phyloP scores from a whole-genome alignment of 2,329 filamentous ascomycete species.

The Ilyonectria mors-panacis region DNA sequence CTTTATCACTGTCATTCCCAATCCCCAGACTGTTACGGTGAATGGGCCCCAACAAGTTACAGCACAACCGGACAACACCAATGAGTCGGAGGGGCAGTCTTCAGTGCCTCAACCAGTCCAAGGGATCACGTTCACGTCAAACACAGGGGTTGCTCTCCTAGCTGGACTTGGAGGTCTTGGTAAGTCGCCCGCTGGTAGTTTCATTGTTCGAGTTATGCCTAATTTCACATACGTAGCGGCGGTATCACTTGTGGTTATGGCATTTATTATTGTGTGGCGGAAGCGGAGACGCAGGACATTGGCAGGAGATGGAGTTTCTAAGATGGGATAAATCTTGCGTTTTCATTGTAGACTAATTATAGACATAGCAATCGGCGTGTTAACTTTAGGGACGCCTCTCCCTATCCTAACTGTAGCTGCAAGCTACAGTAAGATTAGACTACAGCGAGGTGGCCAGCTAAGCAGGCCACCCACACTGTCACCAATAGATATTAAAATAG shows the following conservation, averaged over 20 bases:
- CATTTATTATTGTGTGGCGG: constrained; percentile 8
- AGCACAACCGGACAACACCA: not conserved
- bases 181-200: not conserved
- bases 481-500: too few relatives aligned
- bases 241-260: not conserved
- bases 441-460: too few relatives aligned
- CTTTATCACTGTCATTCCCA: constrained; percentile 6
- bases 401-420: too few relatives aligned
- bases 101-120: not conserved
- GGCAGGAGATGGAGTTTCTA: not conserved
- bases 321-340: not conserved
- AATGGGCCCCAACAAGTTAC: not conserved
- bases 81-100: not conserved
- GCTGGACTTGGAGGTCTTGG: constrained; percentile 9
- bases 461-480: too few relatives aligned
- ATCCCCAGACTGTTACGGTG: not conserved
- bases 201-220: not conserved
- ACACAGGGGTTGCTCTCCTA: not conserved
- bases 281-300: not conserved
- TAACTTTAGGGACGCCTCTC: too few relatives aligned
- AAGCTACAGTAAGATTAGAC: too few relatives aligned
- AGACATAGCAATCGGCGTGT: too few relatives aligned
- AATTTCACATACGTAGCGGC: not conserved
- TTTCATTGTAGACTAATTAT: too few relatives aligned
- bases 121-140: not conserved